Evolutionary conservation across 345 rosid species (phyloP).

Genomic region (Rhodamnia rubescens): DNA sequence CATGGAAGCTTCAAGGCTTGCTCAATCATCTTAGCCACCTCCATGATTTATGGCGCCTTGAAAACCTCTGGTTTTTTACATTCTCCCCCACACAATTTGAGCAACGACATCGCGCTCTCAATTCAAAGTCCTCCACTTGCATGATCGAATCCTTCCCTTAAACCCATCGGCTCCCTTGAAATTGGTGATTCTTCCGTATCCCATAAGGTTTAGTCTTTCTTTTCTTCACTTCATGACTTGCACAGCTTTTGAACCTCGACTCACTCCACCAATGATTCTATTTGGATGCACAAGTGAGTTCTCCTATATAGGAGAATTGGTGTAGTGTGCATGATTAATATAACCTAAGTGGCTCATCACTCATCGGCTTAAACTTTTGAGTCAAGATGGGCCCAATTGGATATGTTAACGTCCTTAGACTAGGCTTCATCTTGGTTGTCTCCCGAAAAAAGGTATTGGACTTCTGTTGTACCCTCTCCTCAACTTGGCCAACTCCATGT

Average conservation of each 20-base stretch:
- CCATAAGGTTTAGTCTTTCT: neutral
- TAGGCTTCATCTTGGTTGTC: no score
- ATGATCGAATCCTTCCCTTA: neutral
- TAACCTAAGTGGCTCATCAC: no score
- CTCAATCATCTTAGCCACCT: neutral
- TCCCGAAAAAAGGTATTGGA: no score
- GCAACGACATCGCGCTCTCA: neutral
- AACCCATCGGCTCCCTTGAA: neutral
- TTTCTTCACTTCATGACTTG: neutral
- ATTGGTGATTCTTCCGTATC: neutral
- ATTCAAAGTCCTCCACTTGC: neutral
- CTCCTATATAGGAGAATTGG: no score
- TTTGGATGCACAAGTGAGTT: no score
- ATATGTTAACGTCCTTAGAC: no score
- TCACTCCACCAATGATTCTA: neutral
- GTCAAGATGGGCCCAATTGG: no score
- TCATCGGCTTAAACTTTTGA: no score
- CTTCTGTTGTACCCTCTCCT: neutral
- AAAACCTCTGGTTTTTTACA: neutral
- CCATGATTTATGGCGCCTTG: neutral
- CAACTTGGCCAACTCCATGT: neutral
- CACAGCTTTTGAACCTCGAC: neutral
- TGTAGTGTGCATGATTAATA: no score
- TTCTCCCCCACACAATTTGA: neutral
- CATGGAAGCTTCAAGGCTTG: neutral